Evolutionary conservation across 2,329 filamentous ascomycete species (phyloP), one percentile per base, ranked within the genome.

Genomic region (Trematosphaeria pertusa): DNA sequence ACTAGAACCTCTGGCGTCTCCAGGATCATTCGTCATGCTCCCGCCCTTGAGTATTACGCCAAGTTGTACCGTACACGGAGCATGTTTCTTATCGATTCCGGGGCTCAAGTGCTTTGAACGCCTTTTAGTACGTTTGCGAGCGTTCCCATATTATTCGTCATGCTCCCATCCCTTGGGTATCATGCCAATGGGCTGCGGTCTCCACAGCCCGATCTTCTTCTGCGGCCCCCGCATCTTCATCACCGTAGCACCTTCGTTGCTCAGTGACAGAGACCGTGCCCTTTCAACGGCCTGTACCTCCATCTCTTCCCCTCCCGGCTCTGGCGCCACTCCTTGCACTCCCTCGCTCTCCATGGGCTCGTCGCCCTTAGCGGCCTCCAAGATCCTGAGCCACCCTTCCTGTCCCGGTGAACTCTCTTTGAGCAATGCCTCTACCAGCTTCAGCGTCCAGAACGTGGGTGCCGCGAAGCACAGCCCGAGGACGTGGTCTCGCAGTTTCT

Each of bases 391-490:
- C 65, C 64, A 67, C 30, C 48, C 19, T 24, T 44, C 43, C 4
- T 36, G 4, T 17, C 48, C 51, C 18, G 38, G 7, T n/a, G n/a
- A n/a, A n/a, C 64, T 58, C 0, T 48, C 54, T 1, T 61, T 52
- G 15, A 77, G 40, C 19, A 76, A 14, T 12, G 37, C 46, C 34
- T 65, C 58, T 0, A 70, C 73, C 7, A 77, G 54, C 43, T 58
- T 59, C 17, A 70, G 41, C 31, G 67, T 69, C 74, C 73, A 77
- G 21, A 54, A 50, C 6, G 65, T 65, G 0, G 73, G 69, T 32
- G 69, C 54, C 5, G 69, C 57, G 41, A 74, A 72, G 49, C 73
- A 75, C 4, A 43, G 33, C 2, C 30, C 31, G 0, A 67, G 37
- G 2, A 50, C 41, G 10, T 54, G 31, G 11, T 63, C 53, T 4